Evolutionary conservation across 768 basidiomycete genomes (phyloP), one percentile per base, ranked within the genome.

Genomic region (Pisolithus orientalis): DNA sequence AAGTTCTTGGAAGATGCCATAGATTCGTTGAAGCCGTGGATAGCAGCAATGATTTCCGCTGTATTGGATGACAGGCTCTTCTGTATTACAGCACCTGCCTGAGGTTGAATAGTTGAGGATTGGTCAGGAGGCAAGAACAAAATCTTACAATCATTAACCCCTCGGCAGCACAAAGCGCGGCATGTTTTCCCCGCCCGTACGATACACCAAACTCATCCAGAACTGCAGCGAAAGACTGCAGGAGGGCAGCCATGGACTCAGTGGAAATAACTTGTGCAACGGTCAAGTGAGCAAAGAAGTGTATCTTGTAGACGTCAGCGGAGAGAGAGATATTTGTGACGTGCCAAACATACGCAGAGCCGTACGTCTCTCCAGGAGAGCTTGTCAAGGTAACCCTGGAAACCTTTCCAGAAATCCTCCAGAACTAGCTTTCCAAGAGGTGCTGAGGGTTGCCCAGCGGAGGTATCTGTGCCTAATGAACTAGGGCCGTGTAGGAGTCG

Each of bases 331-430:
- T 0, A 5, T 37, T 7, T 42, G n/a, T 25, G 5, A 13, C 47
- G 32, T 25, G 39, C 40, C 21, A 54, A 44, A 51, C 91, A 70
- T 63, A 95, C 94, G 58, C 87, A 87, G 63, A 94, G 75, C 55
- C 94, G 81, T 42, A 88, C 85, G 59, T 94, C 90, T 60, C 91
- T 78, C 95, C 94, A 97, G 50, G 88, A 83, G 27, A 93, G 72
- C 56, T 89, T 89, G 70, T 96, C 94, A 21, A 97, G 74, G 65
- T 85, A 91, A 2, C 81, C 78, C 61, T 93, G 90, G 65, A 97
- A 96, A 2, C 87, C 88, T 68, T 88, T 90, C 81, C 87, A 88
- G 53, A 94, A 86, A 63, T 98, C 93, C 57, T 94, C 87, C 17
- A 95, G 70, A 14, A 94, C 75, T 43, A 85, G 80, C 49, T 79